phyloP scores from a whole-genome alignment of 495 filamentous ascomycete species.

The Aspergillus mulundensis region DNA sequence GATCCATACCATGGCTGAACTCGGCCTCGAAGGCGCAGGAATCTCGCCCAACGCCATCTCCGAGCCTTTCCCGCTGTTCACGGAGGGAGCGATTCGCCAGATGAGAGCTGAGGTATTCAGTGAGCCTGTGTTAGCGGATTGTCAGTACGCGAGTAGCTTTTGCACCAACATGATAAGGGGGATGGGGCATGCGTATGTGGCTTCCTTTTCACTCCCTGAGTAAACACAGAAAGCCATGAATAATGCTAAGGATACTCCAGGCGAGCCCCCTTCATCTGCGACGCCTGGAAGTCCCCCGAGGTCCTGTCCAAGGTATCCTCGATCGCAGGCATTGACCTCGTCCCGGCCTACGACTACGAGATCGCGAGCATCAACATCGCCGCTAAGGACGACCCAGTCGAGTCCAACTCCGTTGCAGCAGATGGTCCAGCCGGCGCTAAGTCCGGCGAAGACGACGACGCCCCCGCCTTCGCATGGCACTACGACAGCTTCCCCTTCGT shows the following conservation, averaged over 20 bases:
- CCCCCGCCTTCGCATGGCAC: conserved; percentile 66
- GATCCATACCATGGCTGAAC: conserved; percentile 53
- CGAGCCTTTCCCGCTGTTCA: conserved; percentile 67
- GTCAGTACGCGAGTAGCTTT: conserved; percentile 57
- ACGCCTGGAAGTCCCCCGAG: conserved; percentile 63
- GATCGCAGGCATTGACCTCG: conserved; percentile 66
- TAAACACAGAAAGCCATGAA: too few species aligned
- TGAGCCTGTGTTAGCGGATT: conserved; percentile 55
- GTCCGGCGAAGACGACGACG: conserved; percentile 30
- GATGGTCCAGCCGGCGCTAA: background rate
- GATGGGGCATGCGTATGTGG: conserved; percentile 57
- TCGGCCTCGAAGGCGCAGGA: conserved; percentile 51
- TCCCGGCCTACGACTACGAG: conserved; percentile 65
- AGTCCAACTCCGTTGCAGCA: conserved; percentile 21
- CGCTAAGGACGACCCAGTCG: conserved; percentile 38
- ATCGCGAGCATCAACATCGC: conserved; percentile 70
- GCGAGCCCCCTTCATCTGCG: conserved; percentile 62
- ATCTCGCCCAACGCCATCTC: conserved; percentile 64
- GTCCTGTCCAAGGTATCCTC: conserved; percentile 59
- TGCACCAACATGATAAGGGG: conserved; percentile 60
- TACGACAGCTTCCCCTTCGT: conserved; percentile 73
- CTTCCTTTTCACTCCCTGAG: background rate
- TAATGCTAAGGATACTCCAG: conserved; percentile 25
- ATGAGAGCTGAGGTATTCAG: conserved; percentile 65
- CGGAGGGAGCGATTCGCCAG: conserved; percentile 54